Percentiles rank a stretch among this genome's conserved stretches.
Conservation (phyloP, 768 basidiomycete species). For the Lactarius vividus region DNA sequence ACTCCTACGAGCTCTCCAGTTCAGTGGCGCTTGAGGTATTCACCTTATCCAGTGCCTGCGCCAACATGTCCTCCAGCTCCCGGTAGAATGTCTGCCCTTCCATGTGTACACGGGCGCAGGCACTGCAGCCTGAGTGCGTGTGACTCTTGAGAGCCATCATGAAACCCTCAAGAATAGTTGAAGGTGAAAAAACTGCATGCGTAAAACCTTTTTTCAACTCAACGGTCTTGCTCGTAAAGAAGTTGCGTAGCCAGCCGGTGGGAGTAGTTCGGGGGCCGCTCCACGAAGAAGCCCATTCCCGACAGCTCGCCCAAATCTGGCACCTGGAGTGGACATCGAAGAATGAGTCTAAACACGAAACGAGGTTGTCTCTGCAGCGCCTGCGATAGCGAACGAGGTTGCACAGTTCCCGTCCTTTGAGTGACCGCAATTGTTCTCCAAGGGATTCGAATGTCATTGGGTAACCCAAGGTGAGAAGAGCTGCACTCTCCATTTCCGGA, state of each 20-base stretch:
- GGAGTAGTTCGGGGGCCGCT: not conserved
- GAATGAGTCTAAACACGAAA: not conserved
- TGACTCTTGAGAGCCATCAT: not conserved
- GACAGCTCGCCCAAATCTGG: slow-evolving; percentile 1
- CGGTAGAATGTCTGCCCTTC: not conserved
- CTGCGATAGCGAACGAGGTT: slow-evolving; percentile 7
- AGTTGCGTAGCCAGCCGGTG: not conserved
- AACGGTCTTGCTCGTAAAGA: not conserved
- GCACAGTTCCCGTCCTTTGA: slow-evolving; percentile 1
- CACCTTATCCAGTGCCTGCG: slow-evolving; percentile 5
- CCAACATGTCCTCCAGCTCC: slow-evolving; percentile 1
- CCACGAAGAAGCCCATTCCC: too few relatives aligned
- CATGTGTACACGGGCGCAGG: not conserved
- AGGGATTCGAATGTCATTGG: slow-evolving; percentile 13
- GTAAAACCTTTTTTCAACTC: not conserved
- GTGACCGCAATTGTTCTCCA: not conserved
- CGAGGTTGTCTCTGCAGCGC: slow-evolving; percentile 1
- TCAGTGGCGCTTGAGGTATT: not conserved
- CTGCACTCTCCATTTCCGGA: not conserved
- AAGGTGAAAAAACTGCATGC: not conserved
- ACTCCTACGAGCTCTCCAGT: not conserved
- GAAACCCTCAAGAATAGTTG: not conserved
- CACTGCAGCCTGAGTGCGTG: not conserved
- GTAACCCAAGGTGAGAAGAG: not conserved
- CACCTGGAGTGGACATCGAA: not conserved